A percentile compares a stretch with the other conserved stretches of the same genome.
Evolutionary conservation across 163 green algal genomes (phyloP).

Genomic region (Chlorella variabilis): DNA sequence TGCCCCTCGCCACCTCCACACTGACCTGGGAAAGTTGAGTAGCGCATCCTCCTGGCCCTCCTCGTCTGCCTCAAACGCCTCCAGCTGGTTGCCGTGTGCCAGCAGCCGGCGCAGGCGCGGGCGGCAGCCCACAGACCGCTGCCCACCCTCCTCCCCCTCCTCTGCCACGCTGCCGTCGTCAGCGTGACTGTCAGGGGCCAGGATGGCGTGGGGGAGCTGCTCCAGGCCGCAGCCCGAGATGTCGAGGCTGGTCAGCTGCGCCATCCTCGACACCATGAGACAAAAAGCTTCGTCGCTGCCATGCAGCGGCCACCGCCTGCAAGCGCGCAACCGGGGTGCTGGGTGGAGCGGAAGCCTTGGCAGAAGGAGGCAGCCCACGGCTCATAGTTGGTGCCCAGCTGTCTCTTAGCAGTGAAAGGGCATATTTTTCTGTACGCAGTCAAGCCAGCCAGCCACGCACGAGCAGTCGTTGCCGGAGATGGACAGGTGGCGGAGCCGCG

Average conservation of each 20-base stretch:
- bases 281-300: slow-evolving; percentile 19
- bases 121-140: background rate
- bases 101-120: slow-evolving; percentile 8
- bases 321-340: too few species aligned
- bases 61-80: background rate
- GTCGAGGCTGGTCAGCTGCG: slow-evolving; percentile 11
- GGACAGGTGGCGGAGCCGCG: slow-evolving; percentile 16
- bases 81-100: slow-evolving; percentile 35
- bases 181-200: background rate
- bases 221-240: slow-evolving; percentile 13
- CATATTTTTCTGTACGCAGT: too few species aligned
- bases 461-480: slow-evolving; percentile 32
- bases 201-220: background rate
- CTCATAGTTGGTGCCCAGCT: too few species aligned
- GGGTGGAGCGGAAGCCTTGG: too few species aligned
- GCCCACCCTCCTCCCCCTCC: background rate
- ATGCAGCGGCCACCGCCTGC: slow-evolving; percentile 28
- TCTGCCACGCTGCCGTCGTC: too few species aligned
- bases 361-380: too few species aligned
- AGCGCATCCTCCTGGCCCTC: background rate
- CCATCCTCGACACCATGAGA: slow-evolving; percentile 5
- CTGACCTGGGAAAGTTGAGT: too few species aligned
- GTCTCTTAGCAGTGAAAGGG: too few species aligned
- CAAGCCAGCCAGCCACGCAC: background rate
- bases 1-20: too few species aligned